A percentile compares a stretch with the other conserved stretches of the same genome.
Evolutionary conservation across 306 rosid genomes (phyloP).

Genomic region (Quercus engelmannii): DNA sequence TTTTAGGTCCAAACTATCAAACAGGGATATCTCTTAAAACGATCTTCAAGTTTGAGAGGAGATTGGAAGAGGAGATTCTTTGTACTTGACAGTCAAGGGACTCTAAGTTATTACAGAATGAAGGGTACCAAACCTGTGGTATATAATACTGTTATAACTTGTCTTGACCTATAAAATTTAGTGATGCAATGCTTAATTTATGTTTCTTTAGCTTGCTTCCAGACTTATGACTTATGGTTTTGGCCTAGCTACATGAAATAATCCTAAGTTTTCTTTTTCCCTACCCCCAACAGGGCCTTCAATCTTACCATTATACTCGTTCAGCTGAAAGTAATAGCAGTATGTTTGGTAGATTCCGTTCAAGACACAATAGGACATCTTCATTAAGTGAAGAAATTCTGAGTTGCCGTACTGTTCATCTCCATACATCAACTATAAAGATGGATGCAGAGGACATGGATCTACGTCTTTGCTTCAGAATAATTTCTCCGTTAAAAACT

Average conservation of each 20-base stretch:
- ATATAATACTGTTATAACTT: conserved; percentile 30
- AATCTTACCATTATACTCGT: conserved; percentile 55
- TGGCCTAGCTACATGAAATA: background rate
- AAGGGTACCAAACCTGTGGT: conserved; percentile 78
- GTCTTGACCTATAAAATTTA: background rate
- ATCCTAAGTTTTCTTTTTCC: conserved; percentile 28
- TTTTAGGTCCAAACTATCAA: conserved; percentile 68
- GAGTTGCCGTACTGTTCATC: conserved; percentile 66
- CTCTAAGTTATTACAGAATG: conserved; percentile 65
- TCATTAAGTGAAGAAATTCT: conserved; percentile 70
- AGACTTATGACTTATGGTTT: background rate
- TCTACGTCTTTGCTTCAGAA: conserved; percentile 92
- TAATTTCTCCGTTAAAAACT: conserved; percentile 83
- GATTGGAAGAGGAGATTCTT: conserved; percentile 97
- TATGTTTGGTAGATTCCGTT: conserved; percentile 89
- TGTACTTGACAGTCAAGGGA: conserved; percentile 76
- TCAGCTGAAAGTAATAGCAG: conserved; percentile 72
- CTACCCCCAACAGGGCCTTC: conserved; percentile 53
- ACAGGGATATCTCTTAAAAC: conserved; percentile 91
- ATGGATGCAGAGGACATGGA: conserved; percentile 94
- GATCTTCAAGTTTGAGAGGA: conserved; percentile 76
- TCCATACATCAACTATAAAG: conserved; percentile 83
- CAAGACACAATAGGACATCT: conserved; percentile 56
- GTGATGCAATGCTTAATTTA: background rate
- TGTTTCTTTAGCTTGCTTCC: background rate